Evolutionary conservation across 2,329 filamentous ascomycete genomes (phyloP), one percentile per base, ranked within the genome.

Genomic region (Cladosporium sp.): DNA sequence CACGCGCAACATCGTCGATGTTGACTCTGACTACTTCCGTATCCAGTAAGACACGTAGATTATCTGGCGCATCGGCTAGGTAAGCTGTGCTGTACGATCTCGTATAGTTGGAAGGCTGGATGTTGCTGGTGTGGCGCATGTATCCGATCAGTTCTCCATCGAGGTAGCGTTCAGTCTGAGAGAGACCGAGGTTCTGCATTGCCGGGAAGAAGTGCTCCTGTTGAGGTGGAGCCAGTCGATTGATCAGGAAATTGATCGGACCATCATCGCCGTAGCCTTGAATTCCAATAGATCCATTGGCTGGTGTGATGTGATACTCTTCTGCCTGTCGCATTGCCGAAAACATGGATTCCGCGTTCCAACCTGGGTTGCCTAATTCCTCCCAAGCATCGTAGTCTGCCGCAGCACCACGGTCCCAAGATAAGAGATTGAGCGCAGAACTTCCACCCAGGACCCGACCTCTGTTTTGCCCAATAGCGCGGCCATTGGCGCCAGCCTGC

Each of bases 401-500:
- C 7, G 68, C 68, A 14, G 67, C 70, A 14, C 70, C 74, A 14
- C 76, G 74, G 63, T 77, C 75, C 73, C 67, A 70, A 24, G 73
- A 72, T n/a, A 74, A 71, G 38, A 82, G 79, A 68, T 84, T 84
- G 34, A 84, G 67, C 0, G 81, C 77, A 11, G 76, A 81, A 15
- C 79, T 81, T 11, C 84, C 84, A 5, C 84, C 84, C 0, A 86
- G 76, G 0, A 83, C 80, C 60, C 82, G 82, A 38, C 82, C 84
- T 6, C 83, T 78, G 28, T 80, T 80, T 54, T 83, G 80, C 3
- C 72, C 66, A 14, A 84, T 79, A 3, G 76, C 69, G 1, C 81
- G 78, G 15, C 77, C 76, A 18, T 78, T 77, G 4, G 83, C 77
- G n/a, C 72, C 70, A 1, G 74, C 60, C 61, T 84, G 82, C 0